A percentile compares a stretch with the other conserved stretches of the same genome.
These are phyloP conservation scores for Phaeodactylum tricornutum DNA, from an alignment of 108 stramenopile genomes.

Conservation along the genomic window DNA sequence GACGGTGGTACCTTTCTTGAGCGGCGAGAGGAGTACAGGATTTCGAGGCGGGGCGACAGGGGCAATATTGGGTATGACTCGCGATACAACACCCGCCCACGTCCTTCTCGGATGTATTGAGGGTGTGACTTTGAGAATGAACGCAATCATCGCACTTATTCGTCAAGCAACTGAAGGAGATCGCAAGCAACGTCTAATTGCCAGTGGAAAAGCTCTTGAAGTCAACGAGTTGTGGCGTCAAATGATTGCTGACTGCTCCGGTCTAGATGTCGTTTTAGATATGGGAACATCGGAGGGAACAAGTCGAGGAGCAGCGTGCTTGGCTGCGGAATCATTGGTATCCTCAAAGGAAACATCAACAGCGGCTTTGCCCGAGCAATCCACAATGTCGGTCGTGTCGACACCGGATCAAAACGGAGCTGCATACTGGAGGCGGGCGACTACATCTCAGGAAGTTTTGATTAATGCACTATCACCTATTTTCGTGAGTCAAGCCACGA, in stretches of 20 bases:
- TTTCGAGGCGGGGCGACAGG: slow-evolving; percentile 61
- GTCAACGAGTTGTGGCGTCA: slow-evolving; percentile 62
- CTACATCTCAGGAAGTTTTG: no score
- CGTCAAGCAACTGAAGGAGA: background rate
- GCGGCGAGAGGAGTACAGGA: slow-evolving; percentile 73
- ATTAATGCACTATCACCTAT: no score
- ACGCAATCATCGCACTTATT: slow-evolving; percentile 39
- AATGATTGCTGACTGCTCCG: slow-evolving; percentile 65
- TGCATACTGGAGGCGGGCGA: no score
- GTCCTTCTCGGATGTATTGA: slow-evolving; percentile 58
- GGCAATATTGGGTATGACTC: slow-evolving; percentile 55
- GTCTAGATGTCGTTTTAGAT: slow-evolving; percentile 44
- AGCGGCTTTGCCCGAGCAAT: no score
- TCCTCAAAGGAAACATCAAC: no score
- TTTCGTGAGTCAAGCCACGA: no score
- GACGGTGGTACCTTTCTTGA: slow-evolving; percentile 54
- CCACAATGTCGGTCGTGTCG: no score
- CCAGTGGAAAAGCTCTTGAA: slow-evolving; percentile 72
- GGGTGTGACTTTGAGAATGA: slow-evolving; percentile 52
- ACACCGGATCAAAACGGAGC: no score
- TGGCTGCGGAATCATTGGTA: no score
- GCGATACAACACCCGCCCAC: slow-evolving; percentile 48
- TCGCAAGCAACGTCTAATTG: slow-evolving; percentile 24
- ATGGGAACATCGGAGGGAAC: slow-evolving; percentile 55
- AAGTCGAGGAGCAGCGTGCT: slow-evolving; percentile 68